A percentile compares a stretch with the other conserved stretches of the same genome.
Evolutionary conservation across 106 monocot genomes (phyloP).

Genomic region (Narthecium ossifragum): DNA sequence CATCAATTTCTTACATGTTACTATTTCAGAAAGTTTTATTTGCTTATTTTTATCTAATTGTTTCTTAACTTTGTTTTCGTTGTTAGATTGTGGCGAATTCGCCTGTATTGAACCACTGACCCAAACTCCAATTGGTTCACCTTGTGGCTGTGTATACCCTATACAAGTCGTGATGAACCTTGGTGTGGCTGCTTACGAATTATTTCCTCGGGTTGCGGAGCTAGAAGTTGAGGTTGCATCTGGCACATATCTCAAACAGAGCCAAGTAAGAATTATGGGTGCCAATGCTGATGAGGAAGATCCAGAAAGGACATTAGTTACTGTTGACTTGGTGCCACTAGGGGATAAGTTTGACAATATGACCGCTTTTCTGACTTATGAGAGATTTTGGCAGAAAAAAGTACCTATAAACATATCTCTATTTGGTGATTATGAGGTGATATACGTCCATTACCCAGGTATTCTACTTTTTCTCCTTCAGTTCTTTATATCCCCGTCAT

Average conservation of each 20-base stretch:
- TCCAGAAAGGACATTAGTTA: constrained; percentile 69
- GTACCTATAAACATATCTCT: constrained; percentile 50
- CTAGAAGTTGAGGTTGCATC: constrained; percentile 84
- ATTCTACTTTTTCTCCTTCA: constrained; percentile 1
- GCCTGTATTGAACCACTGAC: constrained; percentile 64
- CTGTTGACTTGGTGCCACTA: constrained; percentile 72
- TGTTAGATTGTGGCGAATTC: constrained; percentile 38
- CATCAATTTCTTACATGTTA: not conserved
- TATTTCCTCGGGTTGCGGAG: constrained; percentile 62
- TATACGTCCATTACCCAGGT: constrained; percentile 83
- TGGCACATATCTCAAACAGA: constrained; percentile 92
- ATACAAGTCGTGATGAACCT: constrained; percentile 72
- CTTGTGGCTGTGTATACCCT: constrained; percentile 89
- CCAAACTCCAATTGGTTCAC: constrained; percentile 66
- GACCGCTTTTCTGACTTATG: constrained; percentile 72
- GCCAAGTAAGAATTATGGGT: constrained; percentile 97
- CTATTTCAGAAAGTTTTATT: not conserved
- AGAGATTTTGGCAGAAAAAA: constrained; percentile 78
- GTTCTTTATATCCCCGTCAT: not conserved
- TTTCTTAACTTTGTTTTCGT: constrained; percentile 20
- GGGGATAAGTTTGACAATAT: constrained; percentile 81
- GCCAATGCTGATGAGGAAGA: constrained; percentile 52
- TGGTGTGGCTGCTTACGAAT: constrained; percentile 47
- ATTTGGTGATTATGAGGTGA: constrained; percentile 81
- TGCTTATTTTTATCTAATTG: not conserved